Evolutionary conservation across 352 stramenopile species (phyloP).

Genomic region (Globisporangium iwayamae): DNA sequence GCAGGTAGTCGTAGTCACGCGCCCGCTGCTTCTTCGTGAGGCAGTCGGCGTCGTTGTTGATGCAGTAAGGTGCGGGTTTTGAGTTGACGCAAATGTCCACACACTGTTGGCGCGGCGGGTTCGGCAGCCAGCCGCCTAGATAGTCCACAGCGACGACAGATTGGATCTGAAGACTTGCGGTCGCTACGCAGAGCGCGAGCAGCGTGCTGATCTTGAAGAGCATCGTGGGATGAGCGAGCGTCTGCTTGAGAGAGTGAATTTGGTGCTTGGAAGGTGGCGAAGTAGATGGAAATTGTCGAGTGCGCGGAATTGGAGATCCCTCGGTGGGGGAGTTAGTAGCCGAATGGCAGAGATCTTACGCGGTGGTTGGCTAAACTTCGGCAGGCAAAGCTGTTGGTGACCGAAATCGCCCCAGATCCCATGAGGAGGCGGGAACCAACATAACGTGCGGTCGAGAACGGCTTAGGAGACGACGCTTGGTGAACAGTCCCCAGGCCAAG

Average conservation of each 20-base stretch:
- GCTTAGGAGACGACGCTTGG: too few species aligned
- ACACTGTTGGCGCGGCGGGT: constrained; percentile 39
- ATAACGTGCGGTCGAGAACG: too few species aligned
- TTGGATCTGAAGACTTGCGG: background rate
- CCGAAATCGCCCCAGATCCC: too few species aligned
- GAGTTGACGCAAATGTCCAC: constrained; percentile 74
- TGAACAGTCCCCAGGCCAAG: too few species aligned
- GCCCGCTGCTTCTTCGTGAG: constrained; percentile 58
- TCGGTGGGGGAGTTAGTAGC: too few species aligned
- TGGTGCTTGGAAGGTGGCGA: background rate
- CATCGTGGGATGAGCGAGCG: background rate
- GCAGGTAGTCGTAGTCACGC: constrained; percentile 72
- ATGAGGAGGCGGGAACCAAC: too few species aligned
- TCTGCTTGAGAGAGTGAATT: background rate
- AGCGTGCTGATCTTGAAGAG: constrained; percentile 10
- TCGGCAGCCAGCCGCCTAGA: constrained; percentile 49
- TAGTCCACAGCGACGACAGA: constrained; percentile 39
- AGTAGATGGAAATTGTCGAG: background rate
- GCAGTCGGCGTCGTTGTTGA: constrained; percentile 46
- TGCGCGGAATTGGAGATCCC: background rate
- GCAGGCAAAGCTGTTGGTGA: too few species aligned
- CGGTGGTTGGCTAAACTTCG: too few species aligned
- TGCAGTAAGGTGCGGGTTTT: constrained; percentile 43
- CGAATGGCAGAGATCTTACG: too few species aligned
- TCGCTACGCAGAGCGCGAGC: background rate